phyloP scores from a whole-genome alignment of 2,329 filamentous ascomycete genomes.

The Bipolaris gigantea region DNA sequence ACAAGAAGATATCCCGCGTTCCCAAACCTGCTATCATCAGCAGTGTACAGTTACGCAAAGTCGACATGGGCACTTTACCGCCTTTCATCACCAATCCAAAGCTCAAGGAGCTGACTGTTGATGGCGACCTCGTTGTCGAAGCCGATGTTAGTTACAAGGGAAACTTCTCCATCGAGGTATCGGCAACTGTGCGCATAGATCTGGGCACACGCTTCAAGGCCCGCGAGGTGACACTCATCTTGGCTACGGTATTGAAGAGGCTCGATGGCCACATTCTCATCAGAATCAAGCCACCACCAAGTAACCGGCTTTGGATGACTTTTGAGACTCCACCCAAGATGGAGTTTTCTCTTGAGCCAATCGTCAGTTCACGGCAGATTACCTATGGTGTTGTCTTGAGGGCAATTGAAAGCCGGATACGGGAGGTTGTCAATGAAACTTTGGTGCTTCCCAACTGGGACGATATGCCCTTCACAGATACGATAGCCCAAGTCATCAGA shows the following conservation, averaged over 20 bases:
- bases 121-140: constrained; percentile 86
- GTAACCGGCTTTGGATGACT: constrained; percentile 93
- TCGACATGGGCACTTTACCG: constrained; percentile 83
- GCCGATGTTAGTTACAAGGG: constrained; percentile 87
- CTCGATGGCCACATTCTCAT: constrained; percentile 83
- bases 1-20: constrained; percentile 93
- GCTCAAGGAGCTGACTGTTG: constrained; percentile 84
- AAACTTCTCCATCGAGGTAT: constrained; percentile 85
- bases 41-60: constrained; percentile 76
- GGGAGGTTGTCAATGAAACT: constrained; percentile 90
- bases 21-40: constrained; percentile 90
- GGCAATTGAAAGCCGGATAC: constrained; percentile 92
- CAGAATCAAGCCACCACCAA: constrained; percentile 91
- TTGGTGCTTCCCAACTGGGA: constrained; percentile 95
- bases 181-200: constrained; percentile 90
- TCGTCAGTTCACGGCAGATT: constrained; percentile 92
- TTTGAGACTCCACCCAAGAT: constrained; percentile 94
- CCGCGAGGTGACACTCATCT: constrained; percentile 82
- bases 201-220: constrained; percentile 86
- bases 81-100: constrained; percentile 88
- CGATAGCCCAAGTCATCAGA: constrained; percentile 73
- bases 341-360: constrained; percentile 91
- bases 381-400: constrained; percentile 90
- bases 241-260: constrained; percentile 82
- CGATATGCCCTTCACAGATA: constrained; percentile 87